Evolutionary conservation across 164 flowering plant genomes (phyloP), one percentile per base, ranked within the genome.

Genomic region (Tinospora cordifolia): DNA sequence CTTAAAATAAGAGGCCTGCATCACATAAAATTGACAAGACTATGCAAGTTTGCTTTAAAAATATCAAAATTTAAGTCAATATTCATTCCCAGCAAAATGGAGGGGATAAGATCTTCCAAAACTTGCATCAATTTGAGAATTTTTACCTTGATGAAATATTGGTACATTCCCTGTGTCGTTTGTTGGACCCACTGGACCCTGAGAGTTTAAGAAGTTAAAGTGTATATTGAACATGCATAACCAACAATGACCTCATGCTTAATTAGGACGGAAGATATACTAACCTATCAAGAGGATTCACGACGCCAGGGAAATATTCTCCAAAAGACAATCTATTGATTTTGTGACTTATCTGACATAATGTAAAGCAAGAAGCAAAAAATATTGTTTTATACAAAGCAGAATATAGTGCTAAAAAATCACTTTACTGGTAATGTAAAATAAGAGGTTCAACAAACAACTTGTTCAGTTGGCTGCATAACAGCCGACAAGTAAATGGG

Each of bases 231-330:
- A 30, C 36, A 30, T n/a, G 36, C 36, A 30, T 30, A 30, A 30
- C 36, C 36, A 30, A 30, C 3, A 30, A 30, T 30, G 36, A 30
- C 36, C 4, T 30, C 36, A 30, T 30, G 36, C 36, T 4, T 30
- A 1, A 30, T 30, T 30, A 30, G 46, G 39, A 19, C 22, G 21
- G 44, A 27, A 59, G 26, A 30, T 7, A 25, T 9, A 34, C 68
- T 72, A 84, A 89, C 97, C 90, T 79, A 65, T 91, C 97, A 68
- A 91, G 90, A 58, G 97, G 97, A 79, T 91, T 91, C 40, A 87
- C 83, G 63, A 82, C 84, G 72, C 97, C 94, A 60, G 97, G 97
- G 71, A 88, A 84, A 69, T 84, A 81, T 63, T 88, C 90, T 69
- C 92, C 97, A 73, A 86, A 91, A 65, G 97, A 36, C 66, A 91